Conservation (phyloP, 202 grass and related monocot genomes). For the Schoenoplectus tabernaemontani region DNA sequence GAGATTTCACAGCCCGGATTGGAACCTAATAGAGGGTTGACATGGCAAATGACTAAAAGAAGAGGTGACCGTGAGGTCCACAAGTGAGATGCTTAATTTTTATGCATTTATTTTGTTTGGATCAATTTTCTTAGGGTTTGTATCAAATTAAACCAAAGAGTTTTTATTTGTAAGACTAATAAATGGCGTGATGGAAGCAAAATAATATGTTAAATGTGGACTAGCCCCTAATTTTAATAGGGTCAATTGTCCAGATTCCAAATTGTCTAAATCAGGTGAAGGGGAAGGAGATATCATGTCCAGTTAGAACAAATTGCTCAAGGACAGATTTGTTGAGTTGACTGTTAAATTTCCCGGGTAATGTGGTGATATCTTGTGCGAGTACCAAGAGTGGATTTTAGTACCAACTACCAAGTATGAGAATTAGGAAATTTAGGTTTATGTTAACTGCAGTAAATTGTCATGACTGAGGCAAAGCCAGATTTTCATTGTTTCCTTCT, state of each 20-base stretch:
- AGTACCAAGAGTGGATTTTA: not conserved
- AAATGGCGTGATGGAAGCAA: not conserved
- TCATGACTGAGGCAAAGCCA: not conserved
- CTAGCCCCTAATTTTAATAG: not conserved
- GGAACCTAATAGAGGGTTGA: slow-evolving; percentile 57
- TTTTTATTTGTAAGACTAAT: not conserved
- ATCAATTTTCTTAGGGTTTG: not conserved
- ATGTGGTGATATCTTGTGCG: not conserved
- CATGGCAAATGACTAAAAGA: slow-evolving; percentile 94
- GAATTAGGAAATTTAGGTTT: not conserved
- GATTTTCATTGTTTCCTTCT: not conserved
- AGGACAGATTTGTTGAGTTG: not conserved
- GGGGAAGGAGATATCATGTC: not conserved
- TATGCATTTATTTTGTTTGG: slow-evolving; percentile 10
- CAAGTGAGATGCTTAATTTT: slow-evolving; percentile 46
- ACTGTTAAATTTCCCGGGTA: not conserved
- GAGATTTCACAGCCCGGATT: slow-evolving; percentile 94
- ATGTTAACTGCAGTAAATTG: not conserved
- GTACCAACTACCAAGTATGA: not conserved
- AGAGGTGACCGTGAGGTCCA: slow-evolving; percentile 70
- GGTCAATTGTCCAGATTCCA: not conserved
- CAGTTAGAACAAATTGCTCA: not conserved
- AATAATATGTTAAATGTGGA: not conserved
- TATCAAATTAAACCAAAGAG: not conserved
- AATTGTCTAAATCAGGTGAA: not conserved